Evolutionary conservation across 805 yeast species (phyloP).

Genomic region (Isabelozyma pseudorhagii): DNA sequence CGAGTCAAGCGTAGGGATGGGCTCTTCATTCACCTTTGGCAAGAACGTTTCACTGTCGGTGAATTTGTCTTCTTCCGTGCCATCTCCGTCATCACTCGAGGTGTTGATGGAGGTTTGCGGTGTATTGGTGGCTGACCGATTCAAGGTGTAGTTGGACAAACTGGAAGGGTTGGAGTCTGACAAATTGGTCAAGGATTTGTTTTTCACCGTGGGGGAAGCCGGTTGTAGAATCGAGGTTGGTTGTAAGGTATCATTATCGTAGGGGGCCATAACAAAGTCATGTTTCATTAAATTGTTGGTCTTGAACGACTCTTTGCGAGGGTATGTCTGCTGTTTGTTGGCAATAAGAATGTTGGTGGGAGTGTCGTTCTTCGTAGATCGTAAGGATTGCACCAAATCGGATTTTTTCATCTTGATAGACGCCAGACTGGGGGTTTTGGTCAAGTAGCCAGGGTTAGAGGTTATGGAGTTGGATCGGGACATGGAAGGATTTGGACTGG

Average conservation of each 20-base stretch:
- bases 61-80: slow-evolving; percentile 1
- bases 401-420: slow-evolving; percentile 5
- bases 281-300: not conserved
- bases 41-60: not conserved
- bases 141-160: slow-evolving; percentile 18
- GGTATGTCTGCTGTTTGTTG: not conserved
- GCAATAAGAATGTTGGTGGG: slow-evolving; percentile 20
- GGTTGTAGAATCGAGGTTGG: not conserved
- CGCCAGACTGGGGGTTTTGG: slow-evolving; percentile 1
- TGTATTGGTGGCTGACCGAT: slow-evolving; percentile 23
- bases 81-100: not conserved
- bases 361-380: slow-evolving; percentile 20
- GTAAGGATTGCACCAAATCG: slow-evolving; percentile 18
- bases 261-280: not conserved
- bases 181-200: not conserved
- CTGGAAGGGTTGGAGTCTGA: slow-evolving; percentile 19
- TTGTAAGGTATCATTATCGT: not conserved
- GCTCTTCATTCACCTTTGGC: not conserved
- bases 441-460: not conserved
- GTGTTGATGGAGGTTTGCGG: slow-evolving; percentile 29
- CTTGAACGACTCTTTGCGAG: not conserved
- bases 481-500: slow-evolving; percentile 5
- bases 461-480: slow-evolving; percentile 3
- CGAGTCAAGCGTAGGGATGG: not conserved
- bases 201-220: not conserved